phyloP scores from a whole-genome alignment of 2,329 filamentous ascomycete genomes.

The Aureobasidium sp. region DNA sequence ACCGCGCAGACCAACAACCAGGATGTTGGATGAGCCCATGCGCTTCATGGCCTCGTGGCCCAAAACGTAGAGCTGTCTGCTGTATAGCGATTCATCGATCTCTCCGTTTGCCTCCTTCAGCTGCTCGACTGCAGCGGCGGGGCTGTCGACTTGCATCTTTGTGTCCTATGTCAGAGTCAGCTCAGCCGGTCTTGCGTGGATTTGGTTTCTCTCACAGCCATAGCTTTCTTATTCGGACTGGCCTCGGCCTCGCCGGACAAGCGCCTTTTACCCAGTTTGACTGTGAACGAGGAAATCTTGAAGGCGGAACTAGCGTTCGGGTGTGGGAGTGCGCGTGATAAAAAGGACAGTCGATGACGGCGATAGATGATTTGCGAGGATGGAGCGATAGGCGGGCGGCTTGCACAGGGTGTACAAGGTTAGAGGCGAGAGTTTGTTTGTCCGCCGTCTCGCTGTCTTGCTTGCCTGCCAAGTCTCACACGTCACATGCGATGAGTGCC shows the following conservation, averaged over 20 bases:
- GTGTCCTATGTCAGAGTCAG: slow-evolving; percentile 32
- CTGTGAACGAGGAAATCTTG: slow-evolving; percentile 13
- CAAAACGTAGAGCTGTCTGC: slow-evolving; percentile 60
- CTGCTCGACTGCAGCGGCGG: slow-evolving; percentile 49
- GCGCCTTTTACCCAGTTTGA: slow-evolving; percentile 45
- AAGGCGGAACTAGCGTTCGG: slow-evolving; percentile 4
- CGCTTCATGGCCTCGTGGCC: slow-evolving; percentile 92
- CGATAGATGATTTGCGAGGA: neutral
- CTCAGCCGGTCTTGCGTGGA: too few relatives aligned
- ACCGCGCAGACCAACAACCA: slow-evolving; percentile 85
- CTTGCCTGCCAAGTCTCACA: neutral
- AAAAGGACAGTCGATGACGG: neutral
- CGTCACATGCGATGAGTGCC: slow-evolving; percentile 2
- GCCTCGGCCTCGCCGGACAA: slow-evolving; percentile 38
- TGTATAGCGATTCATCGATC: slow-evolving; percentile 61
- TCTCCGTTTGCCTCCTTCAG: slow-evolving; percentile 51
- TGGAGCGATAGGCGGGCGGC: neutral
- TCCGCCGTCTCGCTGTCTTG: neutral
- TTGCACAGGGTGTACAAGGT: neutral
- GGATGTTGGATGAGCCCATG: slow-evolving; percentile 92
- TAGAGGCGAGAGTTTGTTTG: slow-evolving; percentile 1
- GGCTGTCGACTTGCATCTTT: slow-evolving; percentile 55
- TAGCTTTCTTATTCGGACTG: slow-evolving; percentile 45
- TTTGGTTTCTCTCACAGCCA: slow-evolving; percentile 31
- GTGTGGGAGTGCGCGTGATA: neutral